Conservation (phyloP, 2,329 filamentous ascomycete genomes). For the Fusarium praegraminearum region DNA sequence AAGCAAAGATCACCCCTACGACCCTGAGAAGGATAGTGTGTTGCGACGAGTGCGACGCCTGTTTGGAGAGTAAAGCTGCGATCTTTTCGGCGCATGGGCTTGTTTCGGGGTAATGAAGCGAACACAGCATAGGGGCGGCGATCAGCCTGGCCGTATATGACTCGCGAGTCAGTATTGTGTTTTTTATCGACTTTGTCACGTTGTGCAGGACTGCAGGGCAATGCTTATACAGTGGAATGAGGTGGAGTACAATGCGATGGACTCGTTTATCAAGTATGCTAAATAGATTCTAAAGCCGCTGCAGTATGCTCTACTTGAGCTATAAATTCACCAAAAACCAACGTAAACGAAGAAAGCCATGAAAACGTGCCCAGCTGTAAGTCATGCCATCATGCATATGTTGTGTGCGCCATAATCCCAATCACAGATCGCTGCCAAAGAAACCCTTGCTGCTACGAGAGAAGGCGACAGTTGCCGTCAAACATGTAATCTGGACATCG, state of each 20-base stretch:
- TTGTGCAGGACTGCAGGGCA: conserved; percentile 9
- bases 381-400: conserved; percentile 27
- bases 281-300: conserved; percentile 45
- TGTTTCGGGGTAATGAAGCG: conserved; percentile 16
- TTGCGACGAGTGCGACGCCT: conserved; percentile 81
- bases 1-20: conserved; percentile 98
- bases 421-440: conserved; percentile 58
- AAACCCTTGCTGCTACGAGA: conserved; percentile 52
- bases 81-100: conserved; percentile 8
- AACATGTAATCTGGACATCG: conserved; percentile 82
- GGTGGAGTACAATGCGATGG: conserved; percentile 25
- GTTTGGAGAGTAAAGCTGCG: conserved; percentile 71
- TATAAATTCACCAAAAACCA: conserved; percentile 41
- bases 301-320: conserved; percentile 36
- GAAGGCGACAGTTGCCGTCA: conserved; percentile 80
- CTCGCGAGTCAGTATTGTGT: conserved; percentile 11
- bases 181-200: conserved; percentile 15
- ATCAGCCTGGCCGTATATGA: conserved; percentile 2
- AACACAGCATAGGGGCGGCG: conserved; percentile 8
- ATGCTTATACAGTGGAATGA: conserved; percentile 11
- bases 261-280: conserved; percentile 34
- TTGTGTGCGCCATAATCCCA: conserved; percentile 18
- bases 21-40: conserved; percentile 98
- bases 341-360: conserved; percentile 28
- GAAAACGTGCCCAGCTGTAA: conserved; percentile 36